A percentile compares a stretch with the other conserved stretches of the same genome.
These are phyloP conservation scores for Xerocomellus chrysenteron DNA, from an alignment of 768 basidiomycete species.

Conservation along the genomic window DNA sequence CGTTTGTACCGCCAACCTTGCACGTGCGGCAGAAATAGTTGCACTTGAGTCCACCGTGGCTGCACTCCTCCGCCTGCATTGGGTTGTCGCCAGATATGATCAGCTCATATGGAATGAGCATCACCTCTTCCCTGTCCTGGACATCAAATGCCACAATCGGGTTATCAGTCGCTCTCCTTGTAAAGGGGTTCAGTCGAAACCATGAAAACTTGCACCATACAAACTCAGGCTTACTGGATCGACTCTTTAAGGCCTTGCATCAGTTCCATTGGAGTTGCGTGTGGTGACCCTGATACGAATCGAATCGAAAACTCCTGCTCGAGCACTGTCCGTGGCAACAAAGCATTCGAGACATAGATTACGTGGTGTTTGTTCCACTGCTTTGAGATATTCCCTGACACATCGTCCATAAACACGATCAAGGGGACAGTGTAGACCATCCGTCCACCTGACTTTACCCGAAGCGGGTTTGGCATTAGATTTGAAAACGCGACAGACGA, in stretches of 20 bases:
- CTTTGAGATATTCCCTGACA: constrained; percentile 36
- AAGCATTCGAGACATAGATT: constrained; percentile 33
- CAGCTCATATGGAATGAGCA: too few species aligned
- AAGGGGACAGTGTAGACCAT: constrained; percentile 23
- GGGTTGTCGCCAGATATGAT: too few species aligned
- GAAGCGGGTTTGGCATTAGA: constrained; percentile 23
- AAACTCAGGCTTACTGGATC: constrained; percentile 15
- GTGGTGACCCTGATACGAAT: constrained; percentile 34
- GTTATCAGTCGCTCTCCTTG: not conserved
- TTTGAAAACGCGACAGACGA: not conserved
- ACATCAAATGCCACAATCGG: too few species aligned
- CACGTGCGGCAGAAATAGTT: constrained; percentile 36
- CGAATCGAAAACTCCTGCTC: constrained; percentile 33
- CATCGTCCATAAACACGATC: constrained; percentile 36
- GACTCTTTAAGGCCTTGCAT: constrained; percentile 29
- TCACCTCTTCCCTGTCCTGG: too few species aligned
- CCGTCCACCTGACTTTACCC: constrained; percentile 13
- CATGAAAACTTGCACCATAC: too few species aligned
- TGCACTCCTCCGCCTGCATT: constrained; percentile 24
- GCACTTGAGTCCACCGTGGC: constrained; percentile 29
- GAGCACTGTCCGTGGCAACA: constrained; percentile 26
- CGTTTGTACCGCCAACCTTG: constrained; percentile 27
- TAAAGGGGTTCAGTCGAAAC: not conserved
- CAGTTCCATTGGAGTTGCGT: constrained; percentile 34
- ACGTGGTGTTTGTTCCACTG: constrained; percentile 40